Evolutionary conservation across 2,329 filamentous ascomycete species (phyloP).

Genomic region (Parafenestella ontariensis): DNA sequence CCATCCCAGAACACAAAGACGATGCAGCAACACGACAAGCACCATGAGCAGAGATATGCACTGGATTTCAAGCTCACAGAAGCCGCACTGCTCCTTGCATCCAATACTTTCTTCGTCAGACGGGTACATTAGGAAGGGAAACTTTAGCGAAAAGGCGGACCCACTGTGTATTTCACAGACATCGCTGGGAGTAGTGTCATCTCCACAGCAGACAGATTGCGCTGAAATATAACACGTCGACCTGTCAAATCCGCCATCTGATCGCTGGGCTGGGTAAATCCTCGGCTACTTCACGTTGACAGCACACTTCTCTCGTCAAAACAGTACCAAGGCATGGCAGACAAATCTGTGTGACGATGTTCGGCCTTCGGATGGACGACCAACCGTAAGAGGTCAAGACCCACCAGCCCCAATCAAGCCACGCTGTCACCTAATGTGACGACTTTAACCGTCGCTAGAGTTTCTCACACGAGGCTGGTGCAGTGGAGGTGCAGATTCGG

Average conservation of each 20-base stretch:
- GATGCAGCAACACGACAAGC: neutral
- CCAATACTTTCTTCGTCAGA: neutral
- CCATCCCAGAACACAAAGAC: neutral
- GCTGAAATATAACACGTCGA: neutral
- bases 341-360: conserved; percentile 19
- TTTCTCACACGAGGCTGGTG: conserved; percentile 27
- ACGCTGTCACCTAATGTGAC: conserved; percentile 31
- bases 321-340: conserved; percentile 29
- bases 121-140: neutral
- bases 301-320: conserved; percentile 10
- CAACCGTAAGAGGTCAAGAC: conserved; percentile 27
- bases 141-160: conserved; percentile 10
- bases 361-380: conserved; percentile 11
- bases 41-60: neutral
- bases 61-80: neutral
- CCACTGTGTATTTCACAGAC: conserved; percentile 4
- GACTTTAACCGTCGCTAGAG: conserved; percentile 31
- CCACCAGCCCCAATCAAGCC: conserved; percentile 41
- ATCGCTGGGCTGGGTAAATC: conserved; percentile 4
- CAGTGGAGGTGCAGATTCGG: conserved; percentile 26
- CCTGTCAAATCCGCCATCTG: neutral
- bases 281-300: conserved; percentile 2
- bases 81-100: conserved; percentile 6
- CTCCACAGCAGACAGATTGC: neutral
- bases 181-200: neutral